Evolutionary conservation across 106 monocot genomes (phyloP).

Genomic region (Hemerocallis citrina): DNA sequence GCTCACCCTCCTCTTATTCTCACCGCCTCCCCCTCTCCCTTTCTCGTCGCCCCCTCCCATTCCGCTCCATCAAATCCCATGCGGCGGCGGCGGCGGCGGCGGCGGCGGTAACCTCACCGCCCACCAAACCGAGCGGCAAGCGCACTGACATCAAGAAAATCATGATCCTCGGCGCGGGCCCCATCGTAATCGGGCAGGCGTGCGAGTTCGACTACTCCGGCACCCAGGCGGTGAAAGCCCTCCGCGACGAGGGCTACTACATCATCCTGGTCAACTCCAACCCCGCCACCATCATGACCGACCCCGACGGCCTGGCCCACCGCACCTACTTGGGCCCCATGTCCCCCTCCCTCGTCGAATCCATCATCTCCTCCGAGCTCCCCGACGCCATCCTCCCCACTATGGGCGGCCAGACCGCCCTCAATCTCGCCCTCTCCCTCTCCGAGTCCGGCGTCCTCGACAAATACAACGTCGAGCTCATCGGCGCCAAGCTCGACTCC

Average conservation of each 20-base stretch:
- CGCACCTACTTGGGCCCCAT: conserved; percentile 90
- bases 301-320: conserved; percentile 75
- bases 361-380: conserved; percentile 58
- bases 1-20: no score
- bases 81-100: no score
- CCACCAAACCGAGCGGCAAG: no score
- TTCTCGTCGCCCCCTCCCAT: no score
- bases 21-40: no score
- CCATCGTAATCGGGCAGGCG: conserved; percentile 95
- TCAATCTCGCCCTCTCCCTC: conserved; percentile 90
- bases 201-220: conserved; percentile 99
- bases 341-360: conserved; percentile 80
- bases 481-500: conserved; percentile 85
- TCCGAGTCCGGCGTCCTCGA: conserved; percentile 70
- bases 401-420: conserved; percentile 99
- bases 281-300: conserved; percentile 99
- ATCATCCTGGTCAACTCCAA: conserved; percentile 96
- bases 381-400: conserved; percentile 94
- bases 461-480: conserved; percentile 56
- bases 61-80: no score
- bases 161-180: conserved; percentile 90
- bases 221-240: conserved; percentile 93
- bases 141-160: conserved; percentile 94
- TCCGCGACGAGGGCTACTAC: conserved; percentile 86
- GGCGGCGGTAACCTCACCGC: no score